phyloP scores from a whole-genome alignment of 2,329 filamentous ascomycete genomes.

The Hirsutella minnesotensis region DNA sequence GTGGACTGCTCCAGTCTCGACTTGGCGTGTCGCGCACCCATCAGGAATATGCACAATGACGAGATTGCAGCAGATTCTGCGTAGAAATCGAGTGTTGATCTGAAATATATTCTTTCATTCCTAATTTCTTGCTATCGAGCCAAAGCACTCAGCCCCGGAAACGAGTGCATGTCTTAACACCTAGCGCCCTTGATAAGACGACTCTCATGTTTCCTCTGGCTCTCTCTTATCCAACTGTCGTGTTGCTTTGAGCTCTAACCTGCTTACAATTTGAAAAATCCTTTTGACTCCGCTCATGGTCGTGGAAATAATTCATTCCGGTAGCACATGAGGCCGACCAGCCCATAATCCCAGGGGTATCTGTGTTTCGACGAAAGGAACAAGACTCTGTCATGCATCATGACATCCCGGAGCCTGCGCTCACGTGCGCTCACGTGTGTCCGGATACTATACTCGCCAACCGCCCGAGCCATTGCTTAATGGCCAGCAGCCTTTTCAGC shows the following conservation, averaged over 20 bases:
- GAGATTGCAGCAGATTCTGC: too few species aligned
- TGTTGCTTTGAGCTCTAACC: not conserved
- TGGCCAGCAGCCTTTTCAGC: constrained; percentile 26
- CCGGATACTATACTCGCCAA: not conserved
- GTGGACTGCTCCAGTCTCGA: too few species aligned
- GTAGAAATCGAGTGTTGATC: too few species aligned
- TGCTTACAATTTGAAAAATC: not conserved
- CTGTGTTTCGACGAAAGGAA: constrained; percentile 4
- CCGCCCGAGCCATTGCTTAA: constrained; percentile 11
- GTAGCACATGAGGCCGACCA: constrained; percentile 4
- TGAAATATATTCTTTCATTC: too few species aligned
- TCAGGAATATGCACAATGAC: too few species aligned
- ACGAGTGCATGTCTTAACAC: too few species aligned
- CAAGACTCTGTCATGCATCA: constrained; percentile 1
- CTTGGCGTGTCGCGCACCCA: too few species aligned
- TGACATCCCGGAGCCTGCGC: constrained; percentile 12
- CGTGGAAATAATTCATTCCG: not conserved
- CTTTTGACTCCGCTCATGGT: not conserved
- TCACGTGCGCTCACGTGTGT: constrained; percentile 7
- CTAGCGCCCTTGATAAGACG: too few species aligned
- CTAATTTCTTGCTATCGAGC: too few species aligned
- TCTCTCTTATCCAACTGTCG: not conserved
- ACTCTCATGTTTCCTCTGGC: not conserved
- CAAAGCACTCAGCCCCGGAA: too few species aligned
- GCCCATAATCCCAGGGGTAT: constrained; percentile 5